These are phyloP conservation scores for Hypoxylon perforatum DNA, from an alignment of 495 filamentous ascomycete species.

Conservation along the genomic window DNA sequence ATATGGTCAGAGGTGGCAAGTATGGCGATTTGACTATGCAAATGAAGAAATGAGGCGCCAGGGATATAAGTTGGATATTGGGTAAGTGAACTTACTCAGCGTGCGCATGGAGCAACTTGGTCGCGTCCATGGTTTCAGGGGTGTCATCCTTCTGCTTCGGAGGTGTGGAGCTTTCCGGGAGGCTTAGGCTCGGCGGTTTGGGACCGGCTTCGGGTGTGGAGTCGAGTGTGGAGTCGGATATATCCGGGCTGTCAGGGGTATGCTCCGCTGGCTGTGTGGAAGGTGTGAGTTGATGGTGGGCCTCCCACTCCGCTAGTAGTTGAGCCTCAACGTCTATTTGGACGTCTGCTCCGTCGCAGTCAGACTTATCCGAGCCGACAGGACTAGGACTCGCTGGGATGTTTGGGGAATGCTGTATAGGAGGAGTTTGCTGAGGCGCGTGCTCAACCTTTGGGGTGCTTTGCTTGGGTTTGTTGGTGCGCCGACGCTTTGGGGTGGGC, in stretches of 20 bases:
- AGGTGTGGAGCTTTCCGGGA: too few species aligned
- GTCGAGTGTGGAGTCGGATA: too few species aligned
- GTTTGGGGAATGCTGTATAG: not conserved
- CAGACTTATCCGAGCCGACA: not conserved
- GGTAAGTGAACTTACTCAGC: slow-evolving; percentile 19
- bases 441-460: not conserved
- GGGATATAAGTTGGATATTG: too few species aligned
- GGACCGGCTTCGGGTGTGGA: too few species aligned
- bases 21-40: not conserved
- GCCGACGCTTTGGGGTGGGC: too few species aligned
- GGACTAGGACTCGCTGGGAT: not conserved
- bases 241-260: too few species aligned
- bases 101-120: slow-evolving; percentile 22
- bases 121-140: slow-evolving; percentile 12
- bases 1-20: not conserved
- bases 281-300: too few species aligned
- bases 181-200: too few species aligned
- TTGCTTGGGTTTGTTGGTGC: not conserved
- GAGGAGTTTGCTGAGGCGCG: not conserved
- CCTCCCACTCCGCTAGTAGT: not conserved
- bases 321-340: not conserved
- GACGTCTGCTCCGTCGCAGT: not conserved
- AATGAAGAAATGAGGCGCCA: not conserved
- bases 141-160: not conserved
- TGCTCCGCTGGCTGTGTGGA: too few species aligned